Evolutionary conservation across 192 early-diverging fungal species (phyloP).

Genomic region (Umbelopsis ramanniana): DNA sequence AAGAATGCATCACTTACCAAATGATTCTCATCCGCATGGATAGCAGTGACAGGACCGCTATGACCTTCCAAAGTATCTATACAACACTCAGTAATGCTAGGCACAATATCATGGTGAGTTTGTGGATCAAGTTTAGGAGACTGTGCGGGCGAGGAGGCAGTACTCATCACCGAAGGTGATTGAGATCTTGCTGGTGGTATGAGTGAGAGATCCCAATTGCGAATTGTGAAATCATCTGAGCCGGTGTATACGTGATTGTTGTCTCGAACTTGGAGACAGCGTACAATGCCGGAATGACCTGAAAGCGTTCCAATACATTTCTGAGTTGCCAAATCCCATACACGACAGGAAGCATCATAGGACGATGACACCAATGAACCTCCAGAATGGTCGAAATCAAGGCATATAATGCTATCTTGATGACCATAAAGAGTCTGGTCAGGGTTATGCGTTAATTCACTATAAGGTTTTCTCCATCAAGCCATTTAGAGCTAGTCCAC

Average conservation of each 20-base stretch:
- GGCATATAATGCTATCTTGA: slow-evolving; percentile 57
- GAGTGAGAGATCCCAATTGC: slow-evolving; percentile 37
- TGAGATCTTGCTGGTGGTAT: slow-evolving; percentile 22
- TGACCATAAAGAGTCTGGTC: slow-evolving; percentile 60
- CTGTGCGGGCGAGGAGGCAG: slow-evolving; percentile 2
- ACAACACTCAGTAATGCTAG: slow-evolving; percentile 10
- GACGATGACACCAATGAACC: slow-evolving; percentile 68
- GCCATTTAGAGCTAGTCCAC: neutral
- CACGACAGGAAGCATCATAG: slow-evolving; percentile 68
- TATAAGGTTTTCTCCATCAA: neutral
- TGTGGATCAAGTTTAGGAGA: neutral
- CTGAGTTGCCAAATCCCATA: slow-evolving; percentile 68
- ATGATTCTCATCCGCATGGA: slow-evolving; percentile 56
- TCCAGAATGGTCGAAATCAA: slow-evolving; percentile 61
- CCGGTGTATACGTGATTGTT: slow-evolving; percentile 39
- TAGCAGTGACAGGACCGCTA: slow-evolving; percentile 46
- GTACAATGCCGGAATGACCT: slow-evolving; percentile 45
- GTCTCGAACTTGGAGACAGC: slow-evolving; percentile 40
- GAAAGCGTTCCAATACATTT: slow-evolving; percentile 59
- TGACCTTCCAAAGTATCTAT: slow-evolving; percentile 49
- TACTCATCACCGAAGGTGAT: slow-evolving; percentile 19
- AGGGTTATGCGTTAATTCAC: neutral
- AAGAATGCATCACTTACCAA: slow-evolving; percentile 38
- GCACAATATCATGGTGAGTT: neutral
- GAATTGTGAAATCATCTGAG: slow-evolving; percentile 36